Base-by-base conservation (phyloP, 1,284 basidiomycete genomes). In the Wallemia ichthyophaga region DNA sequence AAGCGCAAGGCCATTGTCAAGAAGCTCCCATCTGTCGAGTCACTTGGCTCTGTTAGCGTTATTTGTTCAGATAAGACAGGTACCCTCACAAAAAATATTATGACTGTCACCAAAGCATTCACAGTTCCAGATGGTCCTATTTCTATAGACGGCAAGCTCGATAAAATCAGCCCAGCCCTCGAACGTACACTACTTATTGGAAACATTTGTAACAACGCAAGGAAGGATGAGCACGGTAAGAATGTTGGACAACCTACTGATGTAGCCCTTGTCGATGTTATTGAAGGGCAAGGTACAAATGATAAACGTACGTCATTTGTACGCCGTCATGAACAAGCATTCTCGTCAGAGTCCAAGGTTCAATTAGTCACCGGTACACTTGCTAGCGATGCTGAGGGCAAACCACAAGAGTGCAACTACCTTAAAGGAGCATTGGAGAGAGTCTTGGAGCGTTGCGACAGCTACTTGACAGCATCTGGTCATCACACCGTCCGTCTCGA, bases 11-110 rank as follows among this genome's bases (percentile, higher is more conserved):
- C 89, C 2, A 95, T 96, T 64, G 91, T 96, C 57, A 74, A 88
- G 65, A 88, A 92, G 69, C 73, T 96, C 62, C 89, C 89, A n/a
- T 86, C 83, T 63, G 89, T 95, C 13, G 91, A 96, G 73, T 94
- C 91, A 26, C 74, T 96, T 1, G 89, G 91, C 1, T 89, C 86
- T 73, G 91, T 87, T 57, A 92, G 91, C 67, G 87, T 94, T 58
- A 94, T 95, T 64, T 95, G 89, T 70, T 91, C 87, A 5, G 89
- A 95, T 73, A 95, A 95, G 75, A 95, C 89, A 21, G 89, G 88
- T 25, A 62, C 61, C 48, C 57, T 61, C 24, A 59, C 58, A 24
- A 60, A 58, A 48, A 19, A 57, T 33, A 17, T 58, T 28, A 24
- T 25, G n/a, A 87, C 17, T 94, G 89, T 71, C 87, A 94, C 68